Evolutionary conservation across 2,329 filamentous ascomycete species (phyloP).

Genomic region (Nemania abortiva): DNA sequence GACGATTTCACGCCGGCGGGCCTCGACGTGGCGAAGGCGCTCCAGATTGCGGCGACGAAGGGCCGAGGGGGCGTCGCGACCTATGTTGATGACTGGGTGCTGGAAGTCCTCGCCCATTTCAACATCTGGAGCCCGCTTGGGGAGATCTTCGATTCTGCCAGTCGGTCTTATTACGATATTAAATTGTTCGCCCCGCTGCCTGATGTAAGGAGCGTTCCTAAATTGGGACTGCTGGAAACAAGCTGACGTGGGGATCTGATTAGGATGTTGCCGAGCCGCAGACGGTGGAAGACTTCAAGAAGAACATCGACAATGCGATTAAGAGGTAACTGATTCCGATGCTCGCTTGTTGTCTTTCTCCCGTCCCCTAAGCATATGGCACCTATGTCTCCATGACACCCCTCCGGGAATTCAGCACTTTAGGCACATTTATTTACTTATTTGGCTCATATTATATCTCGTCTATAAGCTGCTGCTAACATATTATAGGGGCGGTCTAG

Average conservation of each 20-base stretch:
- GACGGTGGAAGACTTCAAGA: slow-evolving; percentile 30
- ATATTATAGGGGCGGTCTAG: slow-evolving; percentile 29
- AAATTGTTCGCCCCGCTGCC: slow-evolving; percentile 11
- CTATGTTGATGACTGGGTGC: slow-evolving; percentile 35
- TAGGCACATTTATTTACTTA: not conserved
- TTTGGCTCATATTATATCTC: not conserved
- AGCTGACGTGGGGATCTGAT: not conserved
- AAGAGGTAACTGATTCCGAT: slow-evolving; percentile 17
- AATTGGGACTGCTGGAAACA: not conserved
- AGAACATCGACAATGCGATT: slow-evolving; percentile 27
- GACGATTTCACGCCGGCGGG: slow-evolving; percentile 17
- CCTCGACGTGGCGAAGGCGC: slow-evolving; percentile 26
- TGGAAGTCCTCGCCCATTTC: slow-evolving; percentile 34
- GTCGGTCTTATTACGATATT: slow-evolving; percentile 25
- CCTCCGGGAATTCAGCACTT: not conserved
- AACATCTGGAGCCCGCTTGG: slow-evolving; percentile 35
- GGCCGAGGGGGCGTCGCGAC: slow-evolving; percentile 32
- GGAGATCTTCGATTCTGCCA: slow-evolving; percentile 32
- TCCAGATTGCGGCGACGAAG: slow-evolving; percentile 32
- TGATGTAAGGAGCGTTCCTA: slow-evolving; percentile 12
- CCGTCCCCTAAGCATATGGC: not conserved
- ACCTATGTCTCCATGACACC: not conserved
- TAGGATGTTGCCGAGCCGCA: slow-evolving; percentile 35
- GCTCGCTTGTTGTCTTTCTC: not conserved
- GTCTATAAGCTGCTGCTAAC: slow-evolving; percentile 7